Conservation (phyloP, 1,284 basidiomycete genomes). For the Tilletia indica region DNA sequence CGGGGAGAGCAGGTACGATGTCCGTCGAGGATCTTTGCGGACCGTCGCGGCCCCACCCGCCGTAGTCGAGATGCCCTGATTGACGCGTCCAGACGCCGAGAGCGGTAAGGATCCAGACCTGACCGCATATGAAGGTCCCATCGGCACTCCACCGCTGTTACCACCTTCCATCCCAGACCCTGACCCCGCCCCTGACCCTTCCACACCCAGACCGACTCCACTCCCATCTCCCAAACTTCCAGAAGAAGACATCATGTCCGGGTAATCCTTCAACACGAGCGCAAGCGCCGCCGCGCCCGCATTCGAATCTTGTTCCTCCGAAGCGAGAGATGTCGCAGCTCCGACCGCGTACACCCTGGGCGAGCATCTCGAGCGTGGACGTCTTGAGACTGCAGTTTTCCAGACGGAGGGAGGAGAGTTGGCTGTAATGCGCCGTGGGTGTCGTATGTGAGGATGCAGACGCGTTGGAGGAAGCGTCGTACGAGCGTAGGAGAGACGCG, state of each 20-base stretch:
- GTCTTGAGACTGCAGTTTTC: constrained; percentile 48
- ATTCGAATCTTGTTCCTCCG: constrained; percentile 44
- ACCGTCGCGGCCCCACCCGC: not conserved
- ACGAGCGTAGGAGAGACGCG: constrained; percentile 38
- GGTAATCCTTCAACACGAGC: constrained; percentile 45
- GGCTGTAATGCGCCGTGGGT: constrained; percentile 31
- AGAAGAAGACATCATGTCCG: constrained; percentile 23
- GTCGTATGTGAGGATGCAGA: not conserved
- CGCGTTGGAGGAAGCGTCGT: constrained; percentile 17
- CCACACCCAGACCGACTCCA: not conserved
- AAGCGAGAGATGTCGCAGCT: constrained; percentile 49
- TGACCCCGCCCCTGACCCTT: too few relatives aligned
- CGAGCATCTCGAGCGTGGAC: constrained; percentile 41
- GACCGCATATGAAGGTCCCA: not conserved
- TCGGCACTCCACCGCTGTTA: too few relatives aligned
- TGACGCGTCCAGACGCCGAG: not conserved
- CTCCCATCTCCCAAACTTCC: not conserved
- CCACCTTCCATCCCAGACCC: too few relatives aligned
- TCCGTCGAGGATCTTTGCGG: constrained; percentile 1
- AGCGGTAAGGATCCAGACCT: not conserved
- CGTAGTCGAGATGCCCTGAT: not conserved
- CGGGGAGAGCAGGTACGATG: constrained; percentile 11
- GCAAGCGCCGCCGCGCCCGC: constrained; percentile 35
- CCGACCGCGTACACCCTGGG: constrained; percentile 45
- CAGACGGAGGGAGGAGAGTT: constrained; percentile 43